Percentiles rank a stretch among this genome's conserved stretches.
Evolutionary conservation across 225 moss, liverwort and hornwort genomes (phyloP).

Genomic region (Climacium dendroides): DNA sequence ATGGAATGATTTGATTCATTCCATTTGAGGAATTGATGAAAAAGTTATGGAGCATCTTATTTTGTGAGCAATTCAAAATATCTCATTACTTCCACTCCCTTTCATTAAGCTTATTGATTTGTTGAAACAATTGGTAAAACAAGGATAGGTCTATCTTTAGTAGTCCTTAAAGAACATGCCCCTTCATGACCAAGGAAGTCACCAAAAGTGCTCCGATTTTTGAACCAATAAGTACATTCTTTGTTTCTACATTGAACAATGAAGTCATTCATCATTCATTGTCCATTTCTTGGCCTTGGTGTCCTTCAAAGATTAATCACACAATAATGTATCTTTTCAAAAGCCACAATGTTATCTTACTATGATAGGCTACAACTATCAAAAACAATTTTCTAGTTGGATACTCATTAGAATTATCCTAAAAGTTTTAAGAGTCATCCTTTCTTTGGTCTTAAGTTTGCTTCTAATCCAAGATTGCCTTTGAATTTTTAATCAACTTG

Average conservation of each 20-base stretch:
- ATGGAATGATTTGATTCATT: not conserved
- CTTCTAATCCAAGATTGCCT: not conserved
- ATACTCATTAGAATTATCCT: not conserved
- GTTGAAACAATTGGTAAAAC: not conserved
- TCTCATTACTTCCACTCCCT: not conserved
- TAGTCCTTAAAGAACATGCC: accelerated
- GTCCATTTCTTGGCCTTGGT: accelerated
- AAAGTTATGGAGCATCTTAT: not conserved
- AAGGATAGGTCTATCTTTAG: accelerated
- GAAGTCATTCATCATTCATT: not conserved
- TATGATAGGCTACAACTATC: too few species aligned
- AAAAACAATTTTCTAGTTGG: not conserved
- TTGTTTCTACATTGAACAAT: not conserved
- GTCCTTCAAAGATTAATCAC: not conserved
- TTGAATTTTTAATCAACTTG: not conserved
- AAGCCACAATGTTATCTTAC: not conserved
- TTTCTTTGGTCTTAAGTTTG: not conserved
- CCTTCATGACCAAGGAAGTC: not conserved
- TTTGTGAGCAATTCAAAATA: not conserved
- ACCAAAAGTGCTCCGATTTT: accelerated
- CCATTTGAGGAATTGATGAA: not conserved
- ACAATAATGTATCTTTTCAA: not conserved
- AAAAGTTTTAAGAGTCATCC: not conserved
- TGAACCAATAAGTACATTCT: not conserved
- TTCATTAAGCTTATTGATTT: not conserved